Evolutionary conservation across 768 basidiomycete genomes (phyloP).

Genomic region (Mrakia gelida): DNA sequence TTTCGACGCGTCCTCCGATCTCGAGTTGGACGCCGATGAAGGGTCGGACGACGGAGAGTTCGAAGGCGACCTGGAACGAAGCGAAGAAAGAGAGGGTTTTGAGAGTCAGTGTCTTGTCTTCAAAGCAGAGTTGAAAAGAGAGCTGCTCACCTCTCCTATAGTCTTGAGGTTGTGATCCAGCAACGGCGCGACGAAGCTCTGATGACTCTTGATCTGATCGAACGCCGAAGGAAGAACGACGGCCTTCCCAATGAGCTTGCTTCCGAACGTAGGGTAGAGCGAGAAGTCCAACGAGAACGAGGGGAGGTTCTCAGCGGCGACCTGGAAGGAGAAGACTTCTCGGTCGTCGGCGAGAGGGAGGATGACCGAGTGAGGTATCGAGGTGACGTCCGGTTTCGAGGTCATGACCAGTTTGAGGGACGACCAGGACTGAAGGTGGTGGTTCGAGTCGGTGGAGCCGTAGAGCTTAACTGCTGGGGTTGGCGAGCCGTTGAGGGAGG

Average conservation of each 20-base stretch:
- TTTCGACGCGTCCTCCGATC: constrained; percentile 91
- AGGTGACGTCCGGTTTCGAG: constrained; percentile 71
- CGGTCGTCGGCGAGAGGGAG: constrained; percentile 70
- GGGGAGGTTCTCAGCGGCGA: constrained; percentile 56
- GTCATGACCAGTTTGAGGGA: constrained; percentile 94
- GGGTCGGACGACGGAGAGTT: constrained; percentile 75
- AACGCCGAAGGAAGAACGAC: constrained; percentile 76
- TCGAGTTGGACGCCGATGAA: constrained; percentile 90
- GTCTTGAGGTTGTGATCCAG: constrained; percentile 87
- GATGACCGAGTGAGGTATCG: constrained; percentile 84
- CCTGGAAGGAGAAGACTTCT: constrained; percentile 77
- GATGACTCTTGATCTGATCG: constrained; percentile 48
- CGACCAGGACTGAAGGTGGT: constrained; percentile 49
- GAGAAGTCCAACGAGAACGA: constrained; percentile 83
- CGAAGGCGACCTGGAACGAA: constrained; percentile 68
- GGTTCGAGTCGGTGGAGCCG: constrained; percentile 47
- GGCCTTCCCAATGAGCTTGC: constrained; percentile 90
- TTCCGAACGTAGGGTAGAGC: constrained; percentile 94
- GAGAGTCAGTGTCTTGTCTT: background rate
- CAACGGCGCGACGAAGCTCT: constrained; percentile 57
- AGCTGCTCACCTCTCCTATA: constrained; percentile 73
- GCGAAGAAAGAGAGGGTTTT: background rate
- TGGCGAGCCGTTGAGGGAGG: constrained; percentile 32
- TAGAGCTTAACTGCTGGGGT: constrained; percentile 51
- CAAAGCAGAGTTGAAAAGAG: background rate